Base-by-base conservation (phyloP, 1,284 basidiomycete species). In the Apiotrichum mycotoxinovorans region DNA sequence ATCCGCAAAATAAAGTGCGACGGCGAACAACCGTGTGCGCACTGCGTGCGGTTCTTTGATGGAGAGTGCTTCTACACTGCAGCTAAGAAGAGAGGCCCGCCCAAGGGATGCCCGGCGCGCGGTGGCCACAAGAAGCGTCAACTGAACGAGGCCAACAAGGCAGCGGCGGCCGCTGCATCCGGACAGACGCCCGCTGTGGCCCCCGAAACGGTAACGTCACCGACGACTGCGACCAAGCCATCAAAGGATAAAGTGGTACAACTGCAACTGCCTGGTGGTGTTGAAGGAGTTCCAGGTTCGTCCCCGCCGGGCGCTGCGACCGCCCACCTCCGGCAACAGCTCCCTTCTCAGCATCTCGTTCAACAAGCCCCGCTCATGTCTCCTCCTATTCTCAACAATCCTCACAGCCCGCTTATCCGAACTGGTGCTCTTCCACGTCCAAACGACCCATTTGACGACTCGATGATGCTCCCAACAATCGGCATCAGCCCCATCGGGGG, bases 1-100 rank as follows among this genome's bases (percentile, higher is more conserved):
- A 56, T 56, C 37, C 54, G 54, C 44, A 62, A 58, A 35, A 62
- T 62, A 40, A 62, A 62, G 49, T 62, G 60, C 45, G 60, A 62
- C 41, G 57, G 60, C 20, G 34, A 51, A 20, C 40, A 56, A 27
- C 60, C 60, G 14, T 62, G 60, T 15, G 60, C 54, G 1, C 60
- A 58, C 43, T 62, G 60, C 52, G 30, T 58, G 38, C 51, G 54
- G 8, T 56, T 62, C 48, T 62, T 58, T 22, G 54, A 57, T 42
- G 46, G 45, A 25, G 56, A 61, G 47, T 61, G 60, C 43, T 58
- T 56, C 33, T 61, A 61, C 50, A 54, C 59, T 11, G 26, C 57
- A 1, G 48, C 54, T 2, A 56, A 58, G 48, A 62, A 62, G 35
- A 51, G 60, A 4, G 60, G 60, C 0, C 60, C 60, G 0, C 60